Conservation (phyloP, 768 basidiomycete species). For the Neoboletus subvelutipes region DNA sequence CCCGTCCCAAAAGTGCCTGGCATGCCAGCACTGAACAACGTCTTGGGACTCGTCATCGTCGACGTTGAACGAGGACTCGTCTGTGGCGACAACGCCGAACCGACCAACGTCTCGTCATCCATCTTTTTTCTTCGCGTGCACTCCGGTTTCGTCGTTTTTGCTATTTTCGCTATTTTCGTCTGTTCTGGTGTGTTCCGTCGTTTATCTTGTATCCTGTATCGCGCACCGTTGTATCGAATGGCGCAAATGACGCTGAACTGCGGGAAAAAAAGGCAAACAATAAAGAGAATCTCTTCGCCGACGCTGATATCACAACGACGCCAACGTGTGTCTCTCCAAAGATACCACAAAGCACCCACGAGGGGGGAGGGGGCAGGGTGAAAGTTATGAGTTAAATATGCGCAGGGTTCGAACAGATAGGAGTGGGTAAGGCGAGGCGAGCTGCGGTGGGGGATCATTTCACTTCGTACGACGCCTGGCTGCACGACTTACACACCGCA, state of each 20-base stretch:
- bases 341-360: conserved; percentile 13
- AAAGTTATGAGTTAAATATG: conserved; percentile 13
- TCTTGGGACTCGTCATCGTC: conserved; percentile 14
- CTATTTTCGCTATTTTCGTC: neutral
- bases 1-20: conserved; percentile 8
- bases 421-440: conserved; percentile 18
- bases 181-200: neutral
- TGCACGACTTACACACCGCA: conserved; percentile 16
- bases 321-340: neutral
- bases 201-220: neutral
- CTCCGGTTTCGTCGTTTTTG: neutral
- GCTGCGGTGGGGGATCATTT: conserved; percentile 14
- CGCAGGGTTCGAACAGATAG: conserved; percentile 12
- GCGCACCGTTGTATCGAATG: neutral
- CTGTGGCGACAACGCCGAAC: conserved; percentile 19
- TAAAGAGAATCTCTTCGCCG: neutral
- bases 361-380: neutral
- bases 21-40: conserved; percentile 4
- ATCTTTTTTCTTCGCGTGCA: conserved; percentile 4
- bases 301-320: conserved; percentile 10
- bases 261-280: neutral
- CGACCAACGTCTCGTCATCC: conserved; percentile 28
- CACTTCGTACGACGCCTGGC: neutral
- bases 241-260: neutral
- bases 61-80: conserved; percentile 23